Percentiles rank a stretch among this genome's conserved stretches.
These are phyloP conservation scores for Venturia asperata DNA, from an alignment of 2,329 filamentous ascomycete species.

Conservation along the genomic window DNA sequence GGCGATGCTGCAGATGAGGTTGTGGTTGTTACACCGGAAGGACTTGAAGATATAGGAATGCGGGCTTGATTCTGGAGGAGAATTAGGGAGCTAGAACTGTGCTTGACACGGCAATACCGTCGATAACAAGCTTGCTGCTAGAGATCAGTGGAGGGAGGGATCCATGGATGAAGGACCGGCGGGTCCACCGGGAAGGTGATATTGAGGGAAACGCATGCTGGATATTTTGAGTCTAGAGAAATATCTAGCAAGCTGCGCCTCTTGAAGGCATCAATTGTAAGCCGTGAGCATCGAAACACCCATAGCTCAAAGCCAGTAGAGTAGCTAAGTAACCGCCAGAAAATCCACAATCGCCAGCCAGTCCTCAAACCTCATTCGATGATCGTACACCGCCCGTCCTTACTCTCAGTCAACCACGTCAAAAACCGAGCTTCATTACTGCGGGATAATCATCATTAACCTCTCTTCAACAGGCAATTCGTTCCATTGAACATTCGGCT, in stretches of 20 bases:
- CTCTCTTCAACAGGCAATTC: conserved; percentile 8
- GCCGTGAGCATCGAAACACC: neutral
- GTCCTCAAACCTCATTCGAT: neutral
- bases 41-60: too few species aligned
- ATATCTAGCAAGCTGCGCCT: neutral
- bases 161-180: too few species aligned
- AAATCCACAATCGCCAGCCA: neutral
- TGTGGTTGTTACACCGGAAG: too few species aligned
- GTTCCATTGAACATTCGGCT: conserved; percentile 1
- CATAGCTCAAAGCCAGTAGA: neutral
- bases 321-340: neutral
- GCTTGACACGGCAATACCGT: neutral
- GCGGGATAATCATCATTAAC: neutral
- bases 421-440: neutral
- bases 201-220: too few species aligned
- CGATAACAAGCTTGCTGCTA: too few species aligned
- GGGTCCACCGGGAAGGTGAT: too few species aligned
- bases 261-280: neutral
- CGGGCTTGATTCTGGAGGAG: too few species aligned
- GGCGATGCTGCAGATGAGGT: neutral
- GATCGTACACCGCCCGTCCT: neutral
- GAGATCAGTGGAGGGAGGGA: too few species aligned
- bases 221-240: neutral
- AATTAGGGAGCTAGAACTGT: too few species aligned
- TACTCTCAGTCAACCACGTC: neutral